Base-by-base conservation (phyloP, 345 rosid genomes). In the Linum trigynum region DNA sequence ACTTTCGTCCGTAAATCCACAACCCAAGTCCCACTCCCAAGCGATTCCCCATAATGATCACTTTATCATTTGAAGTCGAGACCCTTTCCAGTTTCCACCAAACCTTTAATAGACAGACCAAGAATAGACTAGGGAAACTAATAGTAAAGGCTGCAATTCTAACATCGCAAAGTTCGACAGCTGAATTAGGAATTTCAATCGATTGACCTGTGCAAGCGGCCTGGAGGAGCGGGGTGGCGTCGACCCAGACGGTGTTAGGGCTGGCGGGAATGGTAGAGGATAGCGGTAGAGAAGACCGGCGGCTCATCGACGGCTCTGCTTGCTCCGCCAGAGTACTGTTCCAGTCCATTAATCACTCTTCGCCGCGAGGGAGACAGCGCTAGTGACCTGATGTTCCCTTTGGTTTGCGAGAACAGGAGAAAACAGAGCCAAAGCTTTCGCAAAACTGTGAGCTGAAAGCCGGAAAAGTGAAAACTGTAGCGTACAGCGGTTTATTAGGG, bases 191-290 rank as follows among this genome's bases (percentile, higher is more conserved):
- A 2, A 48, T 48, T 48, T 48, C 3, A 48, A 8, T 35, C 39
- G 3, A 9, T 58, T 43, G 38, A 90, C 97, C 95, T 77, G 15
- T 11, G 69, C 90, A 90, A 39, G 95, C 87, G 68, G 83, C 81
- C 59, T 77, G 77, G 38, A 90, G 84, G 72, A 87, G 92, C 56
- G 86, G 79, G 3, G 92, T 85, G 5, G 84, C 85, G 80, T 90
- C 86, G 10, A 95, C 86, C 97, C 97, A 90, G 38, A 83, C 81
- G 40, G 88, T 76, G 71, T 76, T 74, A 16, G 82, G 92, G 62
- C 80, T 81, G 67, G 88, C 81, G 50, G 89, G 85, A 62, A 87
- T 80, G 61, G 86, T 67, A 66, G 69, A 61, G 73, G 71, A 37
- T 10, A 63, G 71, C 39, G 38, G 68, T 40, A 79, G 67, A 37